phyloP scores from a whole-genome alignment of 2,329 filamentous ascomycete species.

The Aspergillus luchuensis region DNA sequence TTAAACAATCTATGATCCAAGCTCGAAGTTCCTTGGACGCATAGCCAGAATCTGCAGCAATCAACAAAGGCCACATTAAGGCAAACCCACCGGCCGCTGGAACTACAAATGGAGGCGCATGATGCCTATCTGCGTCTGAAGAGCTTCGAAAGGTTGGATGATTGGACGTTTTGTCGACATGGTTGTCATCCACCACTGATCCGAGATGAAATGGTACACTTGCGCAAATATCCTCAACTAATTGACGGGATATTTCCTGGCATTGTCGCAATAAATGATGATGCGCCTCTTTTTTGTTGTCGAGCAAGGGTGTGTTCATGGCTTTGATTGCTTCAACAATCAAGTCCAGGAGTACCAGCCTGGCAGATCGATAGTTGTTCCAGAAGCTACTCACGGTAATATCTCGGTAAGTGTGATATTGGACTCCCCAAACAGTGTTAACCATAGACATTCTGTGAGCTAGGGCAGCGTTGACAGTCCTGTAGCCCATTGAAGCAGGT shows the following conservation, averaged over 20 bases:
- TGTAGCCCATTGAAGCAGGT: not conserved
- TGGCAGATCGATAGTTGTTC: slow-evolving; percentile 8
- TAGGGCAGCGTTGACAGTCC: not conserved
- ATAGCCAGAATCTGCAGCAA: not conserved
- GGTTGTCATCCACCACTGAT: not conserved
- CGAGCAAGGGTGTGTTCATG: not conserved
- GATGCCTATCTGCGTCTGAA: no score
- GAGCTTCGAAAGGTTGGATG: not conserved
- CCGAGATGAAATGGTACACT: not conserved
- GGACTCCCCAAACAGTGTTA: not conserved
- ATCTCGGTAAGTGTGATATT: not conserved
- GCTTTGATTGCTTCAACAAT: not conserved
- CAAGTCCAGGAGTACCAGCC: not conserved
- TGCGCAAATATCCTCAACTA: not conserved
- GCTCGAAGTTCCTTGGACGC: not conserved
- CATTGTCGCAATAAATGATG: not conserved
- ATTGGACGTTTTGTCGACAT: not conserved
- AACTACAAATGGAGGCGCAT: no score
- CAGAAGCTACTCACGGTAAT: slow-evolving; percentile 1
- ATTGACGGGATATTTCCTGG: not conserved
- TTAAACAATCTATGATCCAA: not conserved
- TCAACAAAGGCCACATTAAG: not conserved
- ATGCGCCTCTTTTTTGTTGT: no score
- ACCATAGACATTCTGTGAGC: not conserved
- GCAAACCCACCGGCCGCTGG: not conserved